Evolutionary conservation across 805 yeast species (phyloP), one percentile per base, ranked within the genome.

Genomic region (Hemisphaericaspora nanyangensis): DNA sequence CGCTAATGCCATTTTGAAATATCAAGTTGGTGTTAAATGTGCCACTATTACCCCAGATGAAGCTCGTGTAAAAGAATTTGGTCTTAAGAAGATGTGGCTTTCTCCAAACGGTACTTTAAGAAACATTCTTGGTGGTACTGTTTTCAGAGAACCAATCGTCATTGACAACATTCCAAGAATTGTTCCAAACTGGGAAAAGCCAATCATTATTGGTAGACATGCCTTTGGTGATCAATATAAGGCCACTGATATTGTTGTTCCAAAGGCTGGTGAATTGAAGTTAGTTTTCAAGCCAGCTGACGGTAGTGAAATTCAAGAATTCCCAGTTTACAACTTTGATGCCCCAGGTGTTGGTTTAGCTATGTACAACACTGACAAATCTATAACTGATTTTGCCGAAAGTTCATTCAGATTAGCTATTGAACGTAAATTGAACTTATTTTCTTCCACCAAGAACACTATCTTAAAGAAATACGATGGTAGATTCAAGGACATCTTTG

Each of bases 41-140:
- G 98, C 98, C 42, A 91, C 98, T 37, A 91, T 91, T 62, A 91
- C 98, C n/a, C 97, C 98, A 6, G 95, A 87, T 60, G 98, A 91
- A 70, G 93, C 87, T 34, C 80, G 98, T 56, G 97, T 91, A 38
- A 72, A 85, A 63, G 98, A 91, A 65, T 91, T 88, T 65, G 70
- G 76, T 40, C 76, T 91, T 63, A 89, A 91, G 71, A 85, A 89
- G 64, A 91, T 91, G 98, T 91, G 97, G 97, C 75, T 84, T 44
- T 87, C 96, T 12, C 98, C 98, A 48, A 91, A 91, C 66, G 98
- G 98, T 44, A 91, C 98, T 36, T 86, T 91, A 61, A 82, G 98
- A 69, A 91, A 91, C 71, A 83, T 91, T 46, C 72, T 91, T 44
- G 96, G 96, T 36, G 98, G 98, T 44, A 91, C 97, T 20, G 96